Evolutionary conservation across 140 eudicot species (phyloP).

Genomic region (Anethum foeniculum): DNA sequence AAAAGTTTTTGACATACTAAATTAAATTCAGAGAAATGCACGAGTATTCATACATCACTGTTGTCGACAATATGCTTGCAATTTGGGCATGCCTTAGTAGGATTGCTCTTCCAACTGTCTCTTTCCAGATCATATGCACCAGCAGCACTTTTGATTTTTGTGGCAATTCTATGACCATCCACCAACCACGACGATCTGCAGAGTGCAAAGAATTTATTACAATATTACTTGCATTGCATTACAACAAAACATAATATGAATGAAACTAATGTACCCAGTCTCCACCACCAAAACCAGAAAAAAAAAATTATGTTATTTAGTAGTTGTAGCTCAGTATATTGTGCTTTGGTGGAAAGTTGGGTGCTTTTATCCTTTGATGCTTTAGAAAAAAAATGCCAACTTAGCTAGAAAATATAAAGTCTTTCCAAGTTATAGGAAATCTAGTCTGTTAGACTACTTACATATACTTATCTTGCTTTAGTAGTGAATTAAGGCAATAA

Average conservation of each 20-base stretch:
- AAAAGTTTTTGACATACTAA: neutral
- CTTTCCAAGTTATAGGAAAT: neutral
- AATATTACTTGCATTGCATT: neutral
- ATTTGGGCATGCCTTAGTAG: conserved; percentile 70
- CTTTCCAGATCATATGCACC: conserved; percentile 43
- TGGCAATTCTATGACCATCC: conserved; percentile 74
- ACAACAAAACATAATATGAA: neutral
- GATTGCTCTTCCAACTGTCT: conserved; percentile 76
- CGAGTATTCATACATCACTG: conserved; percentile 54
- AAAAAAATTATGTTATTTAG: neutral
- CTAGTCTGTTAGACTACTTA: neutral
- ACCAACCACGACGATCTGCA: conserved; percentile 95
- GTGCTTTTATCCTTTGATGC: neutral
- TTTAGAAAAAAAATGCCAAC: neutral
- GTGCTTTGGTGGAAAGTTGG: neutral
- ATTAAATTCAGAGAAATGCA: neutral
- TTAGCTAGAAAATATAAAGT: neutral
- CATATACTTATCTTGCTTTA: neutral
- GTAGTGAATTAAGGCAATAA: neutral
- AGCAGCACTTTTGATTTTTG: conserved; percentile 79
- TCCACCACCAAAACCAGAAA: neutral
- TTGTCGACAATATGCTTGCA: conserved; percentile 73
- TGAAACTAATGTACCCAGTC: neutral
- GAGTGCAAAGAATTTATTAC: conserved; percentile 6
- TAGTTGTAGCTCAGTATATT: neutral